Percentiles rank a stretch among this genome's conserved stretches.
Evolutionary conservation across 345 rosid genomes (phyloP).

Genomic region (Lepidium africanum): DNA sequence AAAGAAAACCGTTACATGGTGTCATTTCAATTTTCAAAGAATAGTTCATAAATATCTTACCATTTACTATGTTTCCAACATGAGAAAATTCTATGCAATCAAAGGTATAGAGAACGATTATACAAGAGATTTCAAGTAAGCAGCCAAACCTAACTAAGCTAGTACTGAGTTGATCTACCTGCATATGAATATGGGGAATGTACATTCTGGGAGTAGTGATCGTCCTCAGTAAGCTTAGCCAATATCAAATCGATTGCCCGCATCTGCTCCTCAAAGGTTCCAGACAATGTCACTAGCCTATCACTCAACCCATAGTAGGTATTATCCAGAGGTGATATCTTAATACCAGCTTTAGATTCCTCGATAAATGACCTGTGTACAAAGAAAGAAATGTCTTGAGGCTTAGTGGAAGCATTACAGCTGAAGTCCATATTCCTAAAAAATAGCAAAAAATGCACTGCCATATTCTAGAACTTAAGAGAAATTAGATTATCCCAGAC

Average conservation of each 20-base stretch:
- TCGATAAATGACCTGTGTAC: slow-evolving; percentile 84
- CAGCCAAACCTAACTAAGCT: neutral
- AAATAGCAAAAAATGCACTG: neutral
- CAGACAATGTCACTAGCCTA: slow-evolving; percentile 85
- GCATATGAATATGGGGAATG: slow-evolving; percentile 86
- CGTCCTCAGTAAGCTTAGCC: slow-evolving; percentile 76
- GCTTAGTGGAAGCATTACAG: neutral
- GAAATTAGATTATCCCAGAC: neutral
- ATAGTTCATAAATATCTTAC: neutral
- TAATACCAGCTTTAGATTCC: slow-evolving; percentile 90
- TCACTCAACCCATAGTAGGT: slow-evolving; percentile 83
- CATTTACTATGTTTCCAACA: neutral
- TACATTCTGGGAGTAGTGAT: slow-evolving; percentile 74
- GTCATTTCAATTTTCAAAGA: neutral
- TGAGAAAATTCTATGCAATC: neutral
- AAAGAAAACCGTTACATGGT: neutral
- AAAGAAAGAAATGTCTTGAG: neutral
- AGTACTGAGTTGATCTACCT: slow-evolving; percentile 42
- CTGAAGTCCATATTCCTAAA: neutral
- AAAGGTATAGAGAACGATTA: slow-evolving; percentile 3
- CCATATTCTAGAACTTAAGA: neutral
- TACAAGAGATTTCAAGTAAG: slow-evolving; percentile 4
- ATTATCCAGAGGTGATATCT: slow-evolving; percentile 87
- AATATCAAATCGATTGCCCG: slow-evolving; percentile 82
- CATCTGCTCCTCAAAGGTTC: slow-evolving; percentile 87